phyloP scores from a whole-genome alignment of 139 green algal species.

The Coccomyxa sp. region DNA sequence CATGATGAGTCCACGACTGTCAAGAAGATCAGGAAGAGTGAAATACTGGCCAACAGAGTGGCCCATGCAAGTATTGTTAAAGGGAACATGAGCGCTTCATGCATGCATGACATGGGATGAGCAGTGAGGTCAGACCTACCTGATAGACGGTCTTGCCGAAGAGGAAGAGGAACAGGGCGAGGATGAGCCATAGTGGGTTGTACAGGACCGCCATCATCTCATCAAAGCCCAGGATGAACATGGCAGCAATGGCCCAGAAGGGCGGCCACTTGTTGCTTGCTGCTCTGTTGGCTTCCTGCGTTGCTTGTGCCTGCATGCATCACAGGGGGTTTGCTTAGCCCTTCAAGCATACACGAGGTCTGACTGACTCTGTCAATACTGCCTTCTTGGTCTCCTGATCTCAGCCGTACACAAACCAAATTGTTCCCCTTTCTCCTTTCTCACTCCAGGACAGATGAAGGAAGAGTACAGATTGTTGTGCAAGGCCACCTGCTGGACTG shows the following conservation, averaged over 20 bases:
- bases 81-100: background rate
- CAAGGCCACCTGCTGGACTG: constrained; percentile 55
- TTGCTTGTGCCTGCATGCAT: constrained; percentile 45
- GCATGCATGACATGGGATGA: background rate
- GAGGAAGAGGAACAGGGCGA: constrained; percentile 29
- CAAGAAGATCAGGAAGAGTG: background rate
- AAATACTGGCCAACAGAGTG: background rate
- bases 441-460: no score
- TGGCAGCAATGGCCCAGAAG: constrained; percentile 84
- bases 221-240: constrained; percentile 89
- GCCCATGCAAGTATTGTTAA: no score
- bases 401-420: background rate
- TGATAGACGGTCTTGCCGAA: constrained; percentile 48
- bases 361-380: background rate
- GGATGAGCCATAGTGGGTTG: constrained; percentile 67
- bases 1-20: constrained; percentile 11
- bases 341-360: background rate
- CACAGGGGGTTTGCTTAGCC: background rate
- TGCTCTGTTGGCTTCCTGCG: constrained; percentile 69
- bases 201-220: constrained; percentile 77
- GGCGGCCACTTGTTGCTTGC: constrained; percentile 69
- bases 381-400: background rate
- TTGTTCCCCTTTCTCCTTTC: no score
- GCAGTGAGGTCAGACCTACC: constrained; percentile 9
- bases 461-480: no score